phyloP scores from a whole-genome alignment of 192 early-diverging fungal genomes.

The Coemansia sp. region DNA sequence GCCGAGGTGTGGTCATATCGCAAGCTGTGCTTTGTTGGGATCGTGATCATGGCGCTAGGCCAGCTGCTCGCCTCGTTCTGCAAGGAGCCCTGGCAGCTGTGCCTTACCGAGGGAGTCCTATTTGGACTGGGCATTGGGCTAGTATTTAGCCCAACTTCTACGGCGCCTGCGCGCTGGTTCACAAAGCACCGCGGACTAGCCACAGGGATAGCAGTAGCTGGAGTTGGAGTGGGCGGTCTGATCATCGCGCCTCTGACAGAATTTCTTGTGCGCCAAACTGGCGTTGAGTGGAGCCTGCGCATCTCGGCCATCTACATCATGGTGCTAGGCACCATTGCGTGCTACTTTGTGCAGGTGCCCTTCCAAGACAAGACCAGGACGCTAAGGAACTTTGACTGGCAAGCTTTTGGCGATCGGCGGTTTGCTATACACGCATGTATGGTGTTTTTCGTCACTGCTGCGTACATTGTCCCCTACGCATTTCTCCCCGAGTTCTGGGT shows the following conservation, averaged over 20 bases:
- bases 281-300: constrained; percentile 58
- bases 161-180: constrained; percentile 69
- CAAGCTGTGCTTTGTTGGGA: constrained; percentile 33
- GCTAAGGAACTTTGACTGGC: constrained; percentile 41
- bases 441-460: constrained; percentile 51
- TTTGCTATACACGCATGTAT: constrained; percentile 40
- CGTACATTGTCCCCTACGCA: constrained; percentile 48
- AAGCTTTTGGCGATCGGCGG: constrained; percentile 26
- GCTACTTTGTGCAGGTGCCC: constrained; percentile 38
- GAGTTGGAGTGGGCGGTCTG: constrained; percentile 68
- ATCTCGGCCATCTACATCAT: constrained; percentile 54
- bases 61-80: constrained; percentile 64
- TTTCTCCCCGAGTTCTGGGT: constrained; percentile 49
- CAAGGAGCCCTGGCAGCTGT: constrained; percentile 69
- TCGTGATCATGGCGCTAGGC: constrained; percentile 55
- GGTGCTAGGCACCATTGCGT: constrained; percentile 40
- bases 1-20: constrained; percentile 53
- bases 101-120: constrained; percentile 66
- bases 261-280: constrained; percentile 33
- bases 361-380: constrained; percentile 25
- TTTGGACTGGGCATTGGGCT: constrained; percentile 63
- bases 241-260: constrained; percentile 61
- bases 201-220: constrained; percentile 67
- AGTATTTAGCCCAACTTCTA: constrained; percentile 62
- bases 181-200: constrained; percentile 61